Evolutionary conservation across 331 rosid species (phyloP).

Genomic region (Quercus lobata): DNA sequence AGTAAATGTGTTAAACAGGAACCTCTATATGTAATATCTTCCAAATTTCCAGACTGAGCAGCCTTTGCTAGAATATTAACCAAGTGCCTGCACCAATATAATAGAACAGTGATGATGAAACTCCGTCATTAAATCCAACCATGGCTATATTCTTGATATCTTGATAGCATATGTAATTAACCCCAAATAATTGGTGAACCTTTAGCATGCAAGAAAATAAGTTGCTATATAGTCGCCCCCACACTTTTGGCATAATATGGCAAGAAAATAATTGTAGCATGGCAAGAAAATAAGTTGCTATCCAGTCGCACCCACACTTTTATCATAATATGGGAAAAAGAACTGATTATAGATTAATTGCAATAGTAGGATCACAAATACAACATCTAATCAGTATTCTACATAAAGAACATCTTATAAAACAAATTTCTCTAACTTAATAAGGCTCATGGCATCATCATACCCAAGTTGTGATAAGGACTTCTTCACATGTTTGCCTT

Average conservation of each 20-base stretch:
- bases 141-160: background rate
- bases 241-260: background rate
- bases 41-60: conserved; percentile 40
- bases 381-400: background rate
- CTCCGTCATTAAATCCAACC: background rate
- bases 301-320: background rate
- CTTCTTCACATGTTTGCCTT: conserved; percentile 66
- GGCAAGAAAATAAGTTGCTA: background rate
- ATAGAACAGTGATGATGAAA: conserved; percentile 17
- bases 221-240: background rate
- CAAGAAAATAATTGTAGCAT: background rate
- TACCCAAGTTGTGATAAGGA: conserved; percentile 94
- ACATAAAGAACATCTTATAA: background rate
- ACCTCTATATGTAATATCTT: conserved; percentile 38
- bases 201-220: background rate
- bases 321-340: background rate
- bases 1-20: conserved; percentile 79
- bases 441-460: conserved; percentile 34
- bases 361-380: background rate
- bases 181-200: background rate
- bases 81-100: conserved; percentile 57
- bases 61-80: conserved; percentile 61
- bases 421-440: background rate
- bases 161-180: background rate
- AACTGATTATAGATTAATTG: background rate